Percentiles rank a stretch among this genome's conserved stretches.
These are phyloP conservation scores for Cladosporium sphaerospermum DNA, from an alignment of 2,329 filamentous ascomycete genomes.

Conservation along the genomic window DNA sequence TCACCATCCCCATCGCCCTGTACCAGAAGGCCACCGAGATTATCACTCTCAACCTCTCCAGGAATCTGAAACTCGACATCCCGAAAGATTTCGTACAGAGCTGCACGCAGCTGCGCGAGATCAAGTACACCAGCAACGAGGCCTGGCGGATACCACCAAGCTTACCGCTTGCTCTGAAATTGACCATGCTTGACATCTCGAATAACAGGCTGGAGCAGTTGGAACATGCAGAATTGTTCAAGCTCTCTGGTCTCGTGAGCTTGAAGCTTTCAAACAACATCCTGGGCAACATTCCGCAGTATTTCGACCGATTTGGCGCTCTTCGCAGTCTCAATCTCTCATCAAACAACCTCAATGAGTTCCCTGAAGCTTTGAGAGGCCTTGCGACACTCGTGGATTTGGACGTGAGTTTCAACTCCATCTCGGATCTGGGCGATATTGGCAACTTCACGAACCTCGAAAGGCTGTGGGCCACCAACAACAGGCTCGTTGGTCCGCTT, in stretches of 20 bases:
- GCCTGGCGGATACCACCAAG: constrained; percentile 79
- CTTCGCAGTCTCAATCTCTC: constrained; percentile 84
- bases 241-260: constrained; percentile 70
- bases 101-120: constrained; percentile 84
- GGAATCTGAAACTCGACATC: constrained; percentile 85
- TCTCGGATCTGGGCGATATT: constrained; percentile 71
- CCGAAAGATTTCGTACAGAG: constrained; percentile 95
- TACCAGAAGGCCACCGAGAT: constrained; percentile 91
- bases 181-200: constrained; percentile 88
- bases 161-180: constrained; percentile 68
- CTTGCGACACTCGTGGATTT: constrained; percentile 81
- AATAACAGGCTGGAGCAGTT: constrained; percentile 88
- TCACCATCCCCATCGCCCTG: constrained; percentile 89
- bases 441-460: constrained; percentile 74
- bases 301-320: constrained; percentile 73
- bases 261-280: constrained; percentile 93
- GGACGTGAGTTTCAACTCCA: constrained; percentile 94
- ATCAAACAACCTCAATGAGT: constrained; percentile 81
- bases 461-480: constrained; percentile 92
- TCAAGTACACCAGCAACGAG: constrained; percentile 94
- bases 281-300: constrained; percentile 68
- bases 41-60: constrained; percentile 86
- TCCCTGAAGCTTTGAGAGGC: constrained; percentile 79
- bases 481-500: constrained; percentile 70
- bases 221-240: constrained; percentile 74